Base-by-base conservation (phyloP, 108 stramenopile genomes). In the Tribonema minus region DNA sequence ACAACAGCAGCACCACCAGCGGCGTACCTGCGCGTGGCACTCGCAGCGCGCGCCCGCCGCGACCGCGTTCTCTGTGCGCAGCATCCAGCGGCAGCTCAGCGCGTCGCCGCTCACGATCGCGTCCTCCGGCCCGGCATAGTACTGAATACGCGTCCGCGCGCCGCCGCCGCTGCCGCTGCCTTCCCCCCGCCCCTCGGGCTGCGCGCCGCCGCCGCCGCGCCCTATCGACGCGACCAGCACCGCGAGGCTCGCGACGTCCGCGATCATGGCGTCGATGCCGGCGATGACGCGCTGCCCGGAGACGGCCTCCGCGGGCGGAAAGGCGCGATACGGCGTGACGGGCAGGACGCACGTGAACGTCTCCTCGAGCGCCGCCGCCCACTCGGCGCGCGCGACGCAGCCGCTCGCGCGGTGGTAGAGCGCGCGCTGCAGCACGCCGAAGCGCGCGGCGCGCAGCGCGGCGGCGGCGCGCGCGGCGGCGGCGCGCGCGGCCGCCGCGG, bases 41-140 rank as follows among this genome's bases (percentile, higher is more conserved):
- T 97, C 94, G 70, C 79, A 90, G 67, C 83, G 82, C 0, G 90
- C 93, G 20, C 94, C 93, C 67, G 87, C 90, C 67, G 90, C 80
- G 27, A 84, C 89, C 0, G 94, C 94, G 85, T 95, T 97, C 37
- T 87, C 67, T 1, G 92, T 95, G 7, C 86, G 76, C 92, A 97
- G 90, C 58, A 90, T 87, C 93, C 94, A 95, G 54, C 92, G 72
- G 0, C 12, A 62, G 12, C 58, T 70, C 58, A 70, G 58, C 69
- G 54, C 33, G 58, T 64, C 37, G 0, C 64, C 91, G 33, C 91
- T 89, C 37, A 92, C 90, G 7, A 94, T 90, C 37, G 91, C 88
- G 65, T 96, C 92, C 46, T 96, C 94, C 5, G 90, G 89, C 7
- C 89, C 89, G 31, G 94, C 72, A 9, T 91, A 93, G 77, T 93